Evolutionary conservation across 2,329 filamentous ascomycete species (phyloP).

Genomic region (Colletotrichum tamarilloi): DNA sequence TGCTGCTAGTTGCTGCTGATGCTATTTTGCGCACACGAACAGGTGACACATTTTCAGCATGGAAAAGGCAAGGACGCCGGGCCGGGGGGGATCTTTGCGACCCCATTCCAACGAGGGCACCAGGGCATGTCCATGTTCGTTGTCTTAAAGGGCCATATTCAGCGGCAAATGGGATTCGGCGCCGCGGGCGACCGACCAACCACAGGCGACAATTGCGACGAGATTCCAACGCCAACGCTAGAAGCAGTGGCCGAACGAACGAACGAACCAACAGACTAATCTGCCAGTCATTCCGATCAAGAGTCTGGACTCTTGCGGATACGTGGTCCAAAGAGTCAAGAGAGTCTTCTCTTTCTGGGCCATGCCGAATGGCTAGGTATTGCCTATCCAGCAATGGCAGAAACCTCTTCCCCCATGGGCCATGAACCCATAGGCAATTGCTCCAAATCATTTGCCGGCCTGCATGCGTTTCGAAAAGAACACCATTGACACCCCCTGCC

Average conservation of each 20-base stretch:
- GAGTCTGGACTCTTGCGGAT: neutral
- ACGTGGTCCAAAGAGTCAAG: neutral
- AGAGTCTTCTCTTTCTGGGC: neutral
- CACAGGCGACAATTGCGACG: neutral
- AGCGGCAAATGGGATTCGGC: neutral
- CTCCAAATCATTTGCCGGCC: neutral
- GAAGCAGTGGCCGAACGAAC: neutral
- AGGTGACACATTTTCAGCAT: neutral
- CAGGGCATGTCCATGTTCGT: neutral
- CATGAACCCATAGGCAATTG: neutral
- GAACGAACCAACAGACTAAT: neutral
- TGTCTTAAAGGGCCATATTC: neutral
- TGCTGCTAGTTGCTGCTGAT: neutral
- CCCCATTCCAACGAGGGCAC: neutral
- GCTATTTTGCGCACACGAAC: conserved; percentile 1
- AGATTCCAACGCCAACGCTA: neutral
- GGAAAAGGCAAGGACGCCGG: neutral
- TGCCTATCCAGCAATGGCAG: neutral
- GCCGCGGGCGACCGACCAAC: neutral
- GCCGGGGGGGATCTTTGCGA: neutral
- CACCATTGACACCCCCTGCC: neutral
- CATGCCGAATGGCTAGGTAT: neutral
- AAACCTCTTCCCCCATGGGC: neutral
- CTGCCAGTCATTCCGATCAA: neutral
- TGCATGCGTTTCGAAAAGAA: conserved; percentile 16